These are phyloP conservation scores for Xylaria digitata DNA, from an alignment of 2,329 filamentous ascomycete genomes.

Conservation along the genomic window DNA sequence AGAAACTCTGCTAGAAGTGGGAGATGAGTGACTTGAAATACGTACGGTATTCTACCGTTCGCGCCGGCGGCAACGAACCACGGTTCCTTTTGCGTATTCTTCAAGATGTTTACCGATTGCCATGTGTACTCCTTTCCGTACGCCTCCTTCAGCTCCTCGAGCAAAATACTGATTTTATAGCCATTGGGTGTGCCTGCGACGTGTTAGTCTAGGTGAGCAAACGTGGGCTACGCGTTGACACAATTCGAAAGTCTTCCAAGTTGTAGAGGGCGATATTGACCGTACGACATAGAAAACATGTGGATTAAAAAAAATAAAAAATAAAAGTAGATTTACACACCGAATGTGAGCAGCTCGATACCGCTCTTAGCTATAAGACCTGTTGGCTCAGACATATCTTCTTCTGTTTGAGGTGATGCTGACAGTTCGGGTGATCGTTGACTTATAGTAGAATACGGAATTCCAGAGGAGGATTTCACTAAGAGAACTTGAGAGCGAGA, in stretches of 20 bases:
- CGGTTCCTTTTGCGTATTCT: slow-evolving; percentile 74
- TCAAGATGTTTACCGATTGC: slow-evolving; percentile 68
- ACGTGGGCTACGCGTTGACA: neutral
- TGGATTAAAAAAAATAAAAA: neutral
- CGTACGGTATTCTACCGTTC: slow-evolving; percentile 63
- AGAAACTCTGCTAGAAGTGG: neutral
- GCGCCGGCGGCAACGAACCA: slow-evolving; percentile 73
- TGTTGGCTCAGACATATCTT: slow-evolving; percentile 57
- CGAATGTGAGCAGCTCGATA: slow-evolving; percentile 72
- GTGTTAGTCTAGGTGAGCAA: slow-evolving; percentile 14
- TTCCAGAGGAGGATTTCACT: slow-evolving; percentile 16
- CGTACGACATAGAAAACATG: neutral
- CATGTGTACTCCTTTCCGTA: slow-evolving; percentile 71
- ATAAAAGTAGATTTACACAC: slow-evolving; percentile 42
- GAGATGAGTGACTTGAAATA: slow-evolving; percentile 56
- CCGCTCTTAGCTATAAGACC: slow-evolving; percentile 71
- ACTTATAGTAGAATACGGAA: slow-evolving; percentile 36
- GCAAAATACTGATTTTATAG: slow-evolving; percentile 68
- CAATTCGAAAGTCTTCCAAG: neutral
- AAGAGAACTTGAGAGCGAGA: neutral
- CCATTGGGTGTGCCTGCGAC: slow-evolving; percentile 62
- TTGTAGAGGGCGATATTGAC: slow-evolving; percentile 25
- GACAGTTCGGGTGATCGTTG: neutral
- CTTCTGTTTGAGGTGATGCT: slow-evolving; percentile 27
- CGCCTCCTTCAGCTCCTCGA: slow-evolving; percentile 74